Evolutionary conservation across 1,284 basidiomycete genomes (phyloP), one percentile per base, ranked within the genome.

Genomic region (Tylopilus sp.): DNA sequence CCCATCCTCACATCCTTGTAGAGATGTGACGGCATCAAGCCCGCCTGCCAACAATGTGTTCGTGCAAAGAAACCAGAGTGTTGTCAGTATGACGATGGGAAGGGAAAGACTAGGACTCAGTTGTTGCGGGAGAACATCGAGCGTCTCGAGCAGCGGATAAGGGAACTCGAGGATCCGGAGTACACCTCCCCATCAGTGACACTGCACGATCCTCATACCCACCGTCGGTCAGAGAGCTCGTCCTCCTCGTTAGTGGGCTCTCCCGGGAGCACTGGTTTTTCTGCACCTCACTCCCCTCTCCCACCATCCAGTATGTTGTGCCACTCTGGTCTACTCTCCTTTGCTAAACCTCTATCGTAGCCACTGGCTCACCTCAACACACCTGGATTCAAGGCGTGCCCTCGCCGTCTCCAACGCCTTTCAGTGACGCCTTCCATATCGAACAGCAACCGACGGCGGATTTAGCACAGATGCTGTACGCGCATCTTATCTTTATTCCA

Each of bases 381-480:
- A 57, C 67, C 17, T 72, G 71, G 68, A 58, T 71, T 22, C 71
- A 71, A 22, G 56, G 65, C 28, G 46, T 68, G 13, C 78, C 77
- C 26, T 79, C 78, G 0, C 74, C 80, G 8, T 73, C 76, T 15
- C 77, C 79, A 50, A 79, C 81, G 52, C 64, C 75, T 13, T 77
- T 80, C 49, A 80, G 76, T 51, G 80, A 80, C 54, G 74, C 79
- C 32, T 79, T 76, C 45, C 77, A 76, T 50, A 62, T 75, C 42
- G 75, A 74, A 24, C 79, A 82, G 43, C 80, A 81, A 28, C 78
- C 83, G 0, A 80, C 85, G 6, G 66, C 80, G 37, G 85, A 88
- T 59, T 74, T 87, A 47, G 79, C 82, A 17, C 81, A 81, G 57
- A 81, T 86, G 67, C 73, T 89, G 86, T 88, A 70, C 63, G 83